Percentiles rank a stretch among this genome's conserved stretches.
Evolutionary conservation across 2,329 filamentous ascomycete genomes (phyloP).

Genomic region (Clonostachys sp.): DNA sequence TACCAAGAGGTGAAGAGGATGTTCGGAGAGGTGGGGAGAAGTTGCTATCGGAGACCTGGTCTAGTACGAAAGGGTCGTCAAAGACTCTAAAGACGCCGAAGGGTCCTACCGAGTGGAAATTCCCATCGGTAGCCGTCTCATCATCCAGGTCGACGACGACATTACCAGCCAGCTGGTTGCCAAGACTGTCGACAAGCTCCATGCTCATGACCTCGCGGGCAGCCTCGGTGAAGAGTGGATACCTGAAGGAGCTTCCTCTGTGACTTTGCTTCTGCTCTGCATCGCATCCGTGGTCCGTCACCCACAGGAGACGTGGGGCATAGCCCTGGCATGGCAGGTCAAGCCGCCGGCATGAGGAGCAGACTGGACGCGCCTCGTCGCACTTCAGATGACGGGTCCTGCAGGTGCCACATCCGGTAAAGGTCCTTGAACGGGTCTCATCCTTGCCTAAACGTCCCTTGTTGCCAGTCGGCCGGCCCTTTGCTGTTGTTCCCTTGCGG

Average conservation of each 20-base stretch:
- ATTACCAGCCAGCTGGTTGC: constrained; percentile 10
- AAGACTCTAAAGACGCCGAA: constrained; percentile 8
- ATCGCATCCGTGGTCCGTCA: constrained; percentile 14
- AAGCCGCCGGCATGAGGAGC: constrained; percentile 25
- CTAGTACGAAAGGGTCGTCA: neutral
- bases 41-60: neutral
- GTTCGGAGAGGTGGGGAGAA: too few species aligned
- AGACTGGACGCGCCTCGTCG: constrained; percentile 33
- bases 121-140: neutral
- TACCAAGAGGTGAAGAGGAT: too few species aligned
- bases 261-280: constrained; percentile 13
- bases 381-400: constrained; percentile 36
- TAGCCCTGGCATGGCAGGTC: constrained; percentile 31
- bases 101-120: constrained; percentile 5
- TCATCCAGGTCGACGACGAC: constrained; percentile 15
- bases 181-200: constrained; percentile 23
- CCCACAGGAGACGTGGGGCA: constrained; percentile 24
- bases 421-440: constrained; percentile 9
- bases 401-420: constrained; percentile 25
- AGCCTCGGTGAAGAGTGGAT: constrained; percentile 33
- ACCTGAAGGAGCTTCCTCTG: constrained; percentile 24
- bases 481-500: neutral
- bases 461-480: neutral
- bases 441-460: neutral
- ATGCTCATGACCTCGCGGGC: constrained; percentile 23